Evolutionary conservation across 129 eudicot species (phyloP), one percentile per base, ranked within the genome.

Genomic region (Deinandra increscens): DNA sequence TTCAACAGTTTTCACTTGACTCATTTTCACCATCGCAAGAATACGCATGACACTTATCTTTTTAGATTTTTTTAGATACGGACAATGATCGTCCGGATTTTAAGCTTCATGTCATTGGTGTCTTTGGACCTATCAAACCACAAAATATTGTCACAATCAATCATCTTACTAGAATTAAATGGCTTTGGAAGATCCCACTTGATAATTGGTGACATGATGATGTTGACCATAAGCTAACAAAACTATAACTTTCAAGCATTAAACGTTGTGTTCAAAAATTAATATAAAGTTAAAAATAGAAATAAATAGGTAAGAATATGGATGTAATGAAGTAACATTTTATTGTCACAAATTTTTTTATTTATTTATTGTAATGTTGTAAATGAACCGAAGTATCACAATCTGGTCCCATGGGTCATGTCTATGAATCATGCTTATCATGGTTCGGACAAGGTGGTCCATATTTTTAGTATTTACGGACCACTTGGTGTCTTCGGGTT

Each of bases 401-500:
- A 56, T 66, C 36, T 42, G 69, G 69, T 46, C 71, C 64, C 59
- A 50, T 63, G 76, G 71, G 51, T 46, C 77, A 63, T 39, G 44
- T 15, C 15, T 10, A 49, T 37, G 54, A 64, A 74, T 59, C 66
- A 41, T 74, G 66, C 58, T 17, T 64, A n/a, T n/a, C n/a, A n/a
- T n/a, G n/a, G n/a, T n/a, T n/a, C n/a, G n/a, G n/a, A n/a, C n/a
- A n/a, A n/a, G n/a, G n/a, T 7, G n/a, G 50, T 5, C 42, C 36
- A 5, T 14, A 20, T 59, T 68, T 69, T 67, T 73, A 69, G 19
- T 44, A 43, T 1, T 69, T 70, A 13, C 63, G 77, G 81, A 58
- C 67, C 61, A 44, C 34, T 39, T 53, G 41, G 60, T 49, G 43
- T 22, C 20, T 11, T 73, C 15, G 13, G 67, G 69, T 69, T 39